Conservation (phyloP, 2,329 filamentous ascomycete genomes). For the Anthostomella pinea region DNA sequence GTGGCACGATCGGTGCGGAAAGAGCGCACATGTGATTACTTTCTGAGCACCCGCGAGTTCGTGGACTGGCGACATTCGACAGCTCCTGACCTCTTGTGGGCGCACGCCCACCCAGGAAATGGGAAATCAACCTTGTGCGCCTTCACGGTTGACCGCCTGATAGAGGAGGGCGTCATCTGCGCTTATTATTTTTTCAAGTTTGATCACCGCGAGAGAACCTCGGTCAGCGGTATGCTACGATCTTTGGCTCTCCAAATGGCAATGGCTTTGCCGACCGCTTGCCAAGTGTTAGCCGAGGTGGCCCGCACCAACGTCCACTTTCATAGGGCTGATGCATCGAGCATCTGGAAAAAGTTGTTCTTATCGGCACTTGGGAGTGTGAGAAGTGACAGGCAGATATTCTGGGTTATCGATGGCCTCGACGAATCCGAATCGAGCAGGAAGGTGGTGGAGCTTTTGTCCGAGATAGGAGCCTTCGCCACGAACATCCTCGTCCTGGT, state of each 20-base stretch:
- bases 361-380: conserved; percentile 28
- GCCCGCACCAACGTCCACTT: conserved; percentile 21
- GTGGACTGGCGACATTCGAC: conserved; percentile 4
- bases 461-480: background rate
- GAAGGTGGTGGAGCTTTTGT: conserved; percentile 27
- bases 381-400: conserved; percentile 24
- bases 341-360: conserved; percentile 34
- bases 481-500: conserved; percentile 16
- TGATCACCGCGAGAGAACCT: conserved; percentile 12
- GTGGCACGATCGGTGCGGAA: conserved; percentile 15
- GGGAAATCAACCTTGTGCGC: conserved; percentile 21
- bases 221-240: conserved; percentile 24
- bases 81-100: conserved; percentile 9
- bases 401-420: conserved; percentile 39
- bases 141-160: conserved; percentile 16
- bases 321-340: conserved; percentile 22
- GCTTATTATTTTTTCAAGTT: conserved; percentile 18
- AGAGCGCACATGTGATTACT: conserved; percentile 11
- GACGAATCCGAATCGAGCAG: conserved; percentile 34
- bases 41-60: conserved; percentile 6
- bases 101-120: conserved; percentile 9
- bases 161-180: conserved; percentile 8
- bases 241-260: conserved; percentile 33
- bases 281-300: conserved; percentile 22
- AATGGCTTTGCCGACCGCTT: conserved; percentile 12